Evolutionary conservation across 495 filamentous ascomycete species (phyloP), one percentile per base, ranked within the genome.

Genomic region (Parathielavia appendiculata): DNA sequence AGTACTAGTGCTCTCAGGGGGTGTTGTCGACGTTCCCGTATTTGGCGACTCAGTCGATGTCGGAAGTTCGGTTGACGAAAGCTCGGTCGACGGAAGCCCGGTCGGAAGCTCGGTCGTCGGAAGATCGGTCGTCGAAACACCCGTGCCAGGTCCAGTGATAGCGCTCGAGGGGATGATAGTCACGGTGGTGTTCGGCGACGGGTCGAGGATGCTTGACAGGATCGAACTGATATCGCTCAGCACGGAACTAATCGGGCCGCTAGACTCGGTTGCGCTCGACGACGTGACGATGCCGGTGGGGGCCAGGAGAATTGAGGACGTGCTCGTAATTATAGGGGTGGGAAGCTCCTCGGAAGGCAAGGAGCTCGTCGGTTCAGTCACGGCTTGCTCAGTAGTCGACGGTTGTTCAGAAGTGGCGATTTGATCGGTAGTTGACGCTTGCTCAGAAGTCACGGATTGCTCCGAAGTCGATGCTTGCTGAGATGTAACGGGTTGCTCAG

Each of bases 211-310:
- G 44, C 17, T 38, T 0, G 53, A 47, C 8, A 56, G 3, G 11
- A 47, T 23, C 22, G 54, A 57, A 53, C 46, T 48, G 17, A 48
- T 40, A 12, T n/a, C 36, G 32, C 48, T 46, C 1, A 46, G 9
- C n/a, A 61, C 4, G 9, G 59, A 61, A 39, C 38, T 58, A 13
- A 58, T 16, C 22, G 38, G 38, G 26, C 50, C 35, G 44, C 17
- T 36, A 8, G 35, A 8, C 16, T 54, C 44, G 3, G 19, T 10
- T 10, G 45, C 30, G 17, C 3, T 35, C 23, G 51, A 41, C 13
- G 32, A 35, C 11, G 32, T 63, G 32, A 59, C 61, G 32, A 63
- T 59, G 46, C 56, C 56, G 22, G 57, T 60, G n/a, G 61, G 57
- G 7, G 51, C 56, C 2, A 62, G 13, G 16, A 62, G 32, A 7